phyloP scores from a whole-genome alignment of 345 rosid genomes.

The Gossypium raimondii region DNA sequence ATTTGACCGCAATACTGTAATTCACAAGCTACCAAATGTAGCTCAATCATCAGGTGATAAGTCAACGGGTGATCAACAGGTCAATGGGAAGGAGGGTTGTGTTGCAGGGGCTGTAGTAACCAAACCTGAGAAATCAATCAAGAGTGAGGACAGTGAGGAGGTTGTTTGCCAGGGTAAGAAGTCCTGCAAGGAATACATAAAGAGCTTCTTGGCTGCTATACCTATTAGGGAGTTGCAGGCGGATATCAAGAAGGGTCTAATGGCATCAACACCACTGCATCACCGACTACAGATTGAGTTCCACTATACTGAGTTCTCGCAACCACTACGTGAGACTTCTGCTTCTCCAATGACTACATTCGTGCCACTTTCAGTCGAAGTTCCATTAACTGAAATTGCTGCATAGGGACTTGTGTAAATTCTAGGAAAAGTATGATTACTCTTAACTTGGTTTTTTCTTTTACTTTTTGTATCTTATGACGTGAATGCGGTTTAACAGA shows the following conservation, averaged over 20 bases:
- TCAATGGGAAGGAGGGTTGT: slow-evolving; percentile 24
- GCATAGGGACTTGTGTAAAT: slow-evolving; percentile 34
- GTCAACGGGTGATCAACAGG: slow-evolving; percentile 29
- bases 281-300: slow-evolving; percentile 88
- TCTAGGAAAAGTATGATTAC: slow-evolving; percentile 30
- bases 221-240: slow-evolving; percentile 82
- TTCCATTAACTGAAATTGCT: slow-evolving; percentile 24
- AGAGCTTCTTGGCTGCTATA: slow-evolving; percentile 92
- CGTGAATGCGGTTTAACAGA: slow-evolving; percentile 28
- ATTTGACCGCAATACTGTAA: slow-evolving; percentile 56
- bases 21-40: slow-evolving; percentile 38
- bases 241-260: slow-evolving; percentile 83
- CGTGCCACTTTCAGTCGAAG: slow-evolving; percentile 17
- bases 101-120: slow-evolving; percentile 13
- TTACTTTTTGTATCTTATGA: slow-evolving; percentile 15
- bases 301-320: slow-evolving; percentile 56
- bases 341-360: slow-evolving; percentile 19
- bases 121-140: slow-evolving; percentile 26
- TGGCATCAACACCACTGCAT: slow-evolving; percentile 63
- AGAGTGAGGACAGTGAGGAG: slow-evolving; percentile 38
- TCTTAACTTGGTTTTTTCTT: slow-evolving; percentile 4
- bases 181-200: slow-evolving; percentile 89
- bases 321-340: slow-evolving; percentile 20
- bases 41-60: slow-evolving; percentile 41
- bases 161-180: slow-evolving; percentile 76